These are phyloP conservation scores for Cladosporium phlei DNA, from an alignment of 2,329 filamentous ascomycete species.

Conservation along the genomic window DNA sequence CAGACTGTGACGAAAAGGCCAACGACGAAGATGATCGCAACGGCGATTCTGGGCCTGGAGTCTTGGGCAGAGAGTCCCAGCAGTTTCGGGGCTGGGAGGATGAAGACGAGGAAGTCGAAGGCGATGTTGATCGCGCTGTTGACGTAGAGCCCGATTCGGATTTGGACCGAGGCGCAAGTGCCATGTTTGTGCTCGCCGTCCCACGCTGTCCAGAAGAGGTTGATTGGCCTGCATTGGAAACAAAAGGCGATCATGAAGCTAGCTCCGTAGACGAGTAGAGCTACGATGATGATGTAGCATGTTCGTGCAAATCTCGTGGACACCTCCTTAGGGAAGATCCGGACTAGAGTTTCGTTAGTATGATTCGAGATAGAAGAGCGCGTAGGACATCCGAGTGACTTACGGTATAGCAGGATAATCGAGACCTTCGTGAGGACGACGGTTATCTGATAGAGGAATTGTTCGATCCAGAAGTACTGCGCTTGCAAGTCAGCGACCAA, in stretches of 20 bases:
- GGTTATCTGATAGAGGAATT: constrained; percentile 1
- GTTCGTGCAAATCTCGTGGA: neutral
- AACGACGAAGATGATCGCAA: constrained; percentile 5
- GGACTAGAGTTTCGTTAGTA: no score
- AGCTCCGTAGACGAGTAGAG: neutral
- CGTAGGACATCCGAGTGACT: no score
- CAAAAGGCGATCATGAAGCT: neutral
- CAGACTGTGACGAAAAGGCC: constrained; percentile 22
- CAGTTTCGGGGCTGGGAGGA: neutral
- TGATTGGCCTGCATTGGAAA: neutral
- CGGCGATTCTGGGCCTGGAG: neutral
- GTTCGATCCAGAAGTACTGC: neutral
- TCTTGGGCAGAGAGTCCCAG: neutral
- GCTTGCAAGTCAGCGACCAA: neutral
- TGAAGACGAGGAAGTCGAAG: neutral
- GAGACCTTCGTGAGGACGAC: constrained; percentile 2
- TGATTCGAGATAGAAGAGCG: no score
- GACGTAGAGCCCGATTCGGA: neutral
- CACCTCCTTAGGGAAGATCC: neutral
- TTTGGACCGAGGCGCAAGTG: neutral
- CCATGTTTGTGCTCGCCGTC: neutral
- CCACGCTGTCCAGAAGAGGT: neutral
- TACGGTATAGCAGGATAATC: neutral
- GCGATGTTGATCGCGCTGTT: neutral
- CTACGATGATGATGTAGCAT: neutral